phyloP scores from a whole-genome alignment of 768 basidiomycete species.

The Boletus rubroflammeus region DNA sequence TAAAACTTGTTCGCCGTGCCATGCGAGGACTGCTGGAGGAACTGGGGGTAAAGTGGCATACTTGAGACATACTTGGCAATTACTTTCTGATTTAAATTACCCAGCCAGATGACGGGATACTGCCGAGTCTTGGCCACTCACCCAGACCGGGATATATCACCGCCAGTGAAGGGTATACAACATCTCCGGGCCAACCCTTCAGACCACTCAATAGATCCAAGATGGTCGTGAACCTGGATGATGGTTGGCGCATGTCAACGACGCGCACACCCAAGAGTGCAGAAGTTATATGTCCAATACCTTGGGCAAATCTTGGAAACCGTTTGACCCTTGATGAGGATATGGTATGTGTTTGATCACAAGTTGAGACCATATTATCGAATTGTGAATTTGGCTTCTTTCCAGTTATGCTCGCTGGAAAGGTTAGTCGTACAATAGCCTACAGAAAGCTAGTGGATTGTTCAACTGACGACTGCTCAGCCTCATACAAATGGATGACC shows the following conservation, averaged over 20 bases:
- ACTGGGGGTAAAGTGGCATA: slow-evolving; percentile 31
- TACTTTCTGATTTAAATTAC: slow-evolving; percentile 1
- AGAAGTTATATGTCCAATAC: slow-evolving; percentile 30
- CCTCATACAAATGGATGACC: slow-evolving; percentile 34
- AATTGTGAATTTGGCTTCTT: neutral
- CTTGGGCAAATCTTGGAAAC: slow-evolving; percentile 24
- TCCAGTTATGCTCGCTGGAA: slow-evolving; percentile 28
- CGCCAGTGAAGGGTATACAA: neutral
- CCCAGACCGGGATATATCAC: slow-evolving; percentile 3
- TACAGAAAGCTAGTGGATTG: neutral
- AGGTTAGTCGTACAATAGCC: slow-evolving; percentile 16
- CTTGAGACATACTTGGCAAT: neutral
- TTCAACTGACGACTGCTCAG: slow-evolving; percentile 20
- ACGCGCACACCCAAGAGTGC: slow-evolving; percentile 36
- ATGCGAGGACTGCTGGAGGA: slow-evolving; percentile 42
- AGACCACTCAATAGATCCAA: slow-evolving; percentile 6
- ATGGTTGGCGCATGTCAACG: slow-evolving; percentile 42
- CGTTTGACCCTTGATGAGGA: slow-evolving; percentile 37
- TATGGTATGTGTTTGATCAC: slow-evolving; percentile 32
- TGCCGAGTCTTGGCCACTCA: slow-evolving; percentile 10
- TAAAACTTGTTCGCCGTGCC: slow-evolving; percentile 36
- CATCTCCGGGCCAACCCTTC: slow-evolving; percentile 8
- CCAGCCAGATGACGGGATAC: slow-evolving; percentile 21
- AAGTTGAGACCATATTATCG: neutral
- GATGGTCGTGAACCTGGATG: slow-evolving; percentile 11